Conservation (phyloP, 441 rosid species). For the Pelargonium cotyledonis region DNA sequence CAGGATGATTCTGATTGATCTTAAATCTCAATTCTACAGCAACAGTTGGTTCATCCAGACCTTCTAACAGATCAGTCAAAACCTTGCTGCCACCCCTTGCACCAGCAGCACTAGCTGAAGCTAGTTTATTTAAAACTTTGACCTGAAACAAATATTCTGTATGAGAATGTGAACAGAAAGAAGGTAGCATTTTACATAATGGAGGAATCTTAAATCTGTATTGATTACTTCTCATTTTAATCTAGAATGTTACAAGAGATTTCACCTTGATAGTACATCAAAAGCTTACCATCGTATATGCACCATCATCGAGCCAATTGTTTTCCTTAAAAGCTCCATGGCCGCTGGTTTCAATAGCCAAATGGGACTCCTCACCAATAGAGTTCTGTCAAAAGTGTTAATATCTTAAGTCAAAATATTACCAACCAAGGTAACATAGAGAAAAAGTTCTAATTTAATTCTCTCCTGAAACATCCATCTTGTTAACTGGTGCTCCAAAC, state of each 20-base stretch:
- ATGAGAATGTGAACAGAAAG: neutral
- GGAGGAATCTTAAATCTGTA: neutral
- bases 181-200: neutral
- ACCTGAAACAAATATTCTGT: conserved; percentile 40
- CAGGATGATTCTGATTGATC: conserved; percentile 72
- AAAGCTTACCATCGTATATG: conserved; percentile 83
- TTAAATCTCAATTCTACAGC: conserved; percentile 83
- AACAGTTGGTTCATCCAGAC: conserved; percentile 69
- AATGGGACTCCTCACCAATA: conserved; percentile 77
- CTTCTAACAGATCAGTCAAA: conserved; percentile 74
- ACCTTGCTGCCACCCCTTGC: conserved; percentile 69
- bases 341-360: conserved; percentile 95
- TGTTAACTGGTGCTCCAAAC: neutral
- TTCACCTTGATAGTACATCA: conserved; percentile 5
- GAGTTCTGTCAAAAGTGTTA: conserved; percentile 58
- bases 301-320: conserved; percentile 98
- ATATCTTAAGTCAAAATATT: conserved; percentile 14
- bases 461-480: neutral
- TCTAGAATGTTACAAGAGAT: neutral
- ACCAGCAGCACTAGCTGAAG: conserved; percentile 83
- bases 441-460: neutral
- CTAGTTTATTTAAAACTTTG: conserved; percentile 83
- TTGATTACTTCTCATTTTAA: conserved; percentile 7
- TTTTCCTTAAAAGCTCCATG: conserved; percentile 98
- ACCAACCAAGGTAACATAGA: neutral